Evolutionary conservation across 345 rosid genomes (phyloP), one percentile per base, ranked within the genome.

Genomic region (Acer campestre): DNA sequence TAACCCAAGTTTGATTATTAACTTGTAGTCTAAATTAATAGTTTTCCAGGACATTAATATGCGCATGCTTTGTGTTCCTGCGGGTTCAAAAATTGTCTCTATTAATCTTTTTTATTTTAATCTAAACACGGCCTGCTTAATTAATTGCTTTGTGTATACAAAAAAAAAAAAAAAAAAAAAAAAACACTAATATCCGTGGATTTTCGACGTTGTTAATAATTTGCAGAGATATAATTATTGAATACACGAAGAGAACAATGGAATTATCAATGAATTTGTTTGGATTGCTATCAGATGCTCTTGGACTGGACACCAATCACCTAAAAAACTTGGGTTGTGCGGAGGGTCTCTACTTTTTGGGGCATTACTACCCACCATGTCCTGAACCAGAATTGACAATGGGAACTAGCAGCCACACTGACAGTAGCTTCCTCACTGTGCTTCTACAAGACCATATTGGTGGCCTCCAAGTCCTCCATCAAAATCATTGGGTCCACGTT

Each of bases 291-390:
- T 84, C 84, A 0, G 87, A 86, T 29, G 84, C 84, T 65, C 86
- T 86, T 40, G 87, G 82, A 2, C 82, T 86, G 3, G 22, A 77
- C 1, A 13, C 71, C 1, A 74, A 42, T 20, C 70, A 74, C 73
- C 63, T 86, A 10, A 65, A 73, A 38, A 68, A 51, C 29, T 59
- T 86, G 10, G 77, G 58, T 1, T 84, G 87, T 59, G 69, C 22
- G 8, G 84, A 84, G 22, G 85, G 84, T 5, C 68, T 80, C 9
- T 5, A 16, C 5, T 11, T 80, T 23, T 0, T 82, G 0, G 74
- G 87, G 29, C 85, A 84, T 42, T 84, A 82, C 71, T 86, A 83
- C 40, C 85, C 88, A 17, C 53, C 86, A 9, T 86, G 88, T 46
- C 88, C 88, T 0, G 75, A 86, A 16, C 88, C 86, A 3, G 84